Evolutionary conservation across 2,329 filamentous ascomycete species (phyloP), one percentile per base, ranked within the genome.

Genomic region (Talaromyces sp.): DNA sequence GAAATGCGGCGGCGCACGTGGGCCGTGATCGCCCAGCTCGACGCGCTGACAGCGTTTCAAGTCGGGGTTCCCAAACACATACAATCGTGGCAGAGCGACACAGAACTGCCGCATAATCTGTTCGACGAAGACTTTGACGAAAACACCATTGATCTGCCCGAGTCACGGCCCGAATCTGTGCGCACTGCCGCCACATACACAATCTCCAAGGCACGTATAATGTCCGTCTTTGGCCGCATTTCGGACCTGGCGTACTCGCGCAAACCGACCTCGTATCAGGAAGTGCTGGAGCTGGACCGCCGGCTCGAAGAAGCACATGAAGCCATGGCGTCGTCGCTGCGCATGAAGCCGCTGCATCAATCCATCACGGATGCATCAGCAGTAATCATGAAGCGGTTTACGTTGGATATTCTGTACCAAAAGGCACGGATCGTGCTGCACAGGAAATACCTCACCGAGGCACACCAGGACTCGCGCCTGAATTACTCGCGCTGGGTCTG

Each of bases 21-120:
- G 76, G 67, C 71, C 2, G 66, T 71, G 25, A 66, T 74, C 17
- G 67, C 65, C 11, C 84, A 87, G 69, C 76, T 88, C 57, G 86
- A 88, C 66, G 71, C 84, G 2, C 73, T 88, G n/a, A 80, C 83
- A 1, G 81, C 84, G 0, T 85, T 86, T 67, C 84, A 88, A 65
- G 78, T 87, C 63, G 86, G 86, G 1, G 74, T 89, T 13, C 86
- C 86, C 1, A 81, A 81, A 64, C 83, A 85, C 78, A 77, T 87
- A 42, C 77, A 82, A 60, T 78, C 80, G 30, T 82, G 85, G 59
- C 83, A 86, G 59, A 82, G 80, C 55, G 86, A 88, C 67, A 85
- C 84, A 0, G 68, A 72, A 2, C 68, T 81, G 13, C 85, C 85
- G 4, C 75, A 78, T 15, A 88, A 88, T 68, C 70, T 88, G 22